phyloP scores from a whole-genome alignment of 2,329 filamentous ascomycete genomes.

The Alternaria triticimaculans region DNA sequence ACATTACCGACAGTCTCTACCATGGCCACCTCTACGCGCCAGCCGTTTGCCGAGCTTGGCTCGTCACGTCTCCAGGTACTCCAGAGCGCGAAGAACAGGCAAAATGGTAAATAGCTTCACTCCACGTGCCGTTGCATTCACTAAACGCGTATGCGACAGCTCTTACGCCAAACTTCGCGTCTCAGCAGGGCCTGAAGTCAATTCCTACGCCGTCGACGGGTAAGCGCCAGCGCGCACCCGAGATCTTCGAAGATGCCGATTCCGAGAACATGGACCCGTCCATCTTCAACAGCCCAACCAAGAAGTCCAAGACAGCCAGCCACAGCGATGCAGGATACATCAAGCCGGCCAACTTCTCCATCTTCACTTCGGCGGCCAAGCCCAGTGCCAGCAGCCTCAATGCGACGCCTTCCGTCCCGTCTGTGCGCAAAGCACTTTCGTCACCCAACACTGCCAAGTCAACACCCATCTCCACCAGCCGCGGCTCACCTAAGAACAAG shows the following conservation, averaged over 20 bases:
- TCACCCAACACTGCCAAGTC: constrained; percentile 52
- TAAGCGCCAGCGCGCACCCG: constrained; percentile 55
- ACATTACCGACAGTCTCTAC: constrained; percentile 10
- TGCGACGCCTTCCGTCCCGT: constrained; percentile 36
- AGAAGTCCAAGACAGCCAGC: constrained; percentile 57
- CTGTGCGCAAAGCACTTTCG: constrained; percentile 50
- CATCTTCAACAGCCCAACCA: constrained; percentile 58
- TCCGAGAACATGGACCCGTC: constrained; percentile 66
- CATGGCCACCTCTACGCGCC: constrained; percentile 61
- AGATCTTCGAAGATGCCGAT: constrained; percentile 57
- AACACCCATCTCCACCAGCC: constrained; percentile 58
- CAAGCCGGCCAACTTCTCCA: constrained; percentile 52
- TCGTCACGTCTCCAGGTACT: constrained; percentile 72
- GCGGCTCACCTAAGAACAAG: constrained; percentile 79
- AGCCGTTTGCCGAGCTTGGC: constrained; percentile 78
- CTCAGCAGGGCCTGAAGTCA: constrained; percentile 36
- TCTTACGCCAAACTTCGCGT: constrained; percentile 41
- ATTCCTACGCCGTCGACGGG: constrained; percentile 37
- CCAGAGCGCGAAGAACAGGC: constrained; percentile 78
- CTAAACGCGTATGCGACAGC: constrained; percentile 39
- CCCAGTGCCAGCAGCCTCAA: constrained; percentile 28
- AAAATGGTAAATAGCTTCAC: constrained; percentile 60
- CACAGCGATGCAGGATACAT: constrained; percentile 36
- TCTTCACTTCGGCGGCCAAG: constrained; percentile 40
- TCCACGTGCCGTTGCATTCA: not conserved